Conservation (phyloP, 1,139 yeast species). For the Sugiyamaella neomexicana region DNA sequence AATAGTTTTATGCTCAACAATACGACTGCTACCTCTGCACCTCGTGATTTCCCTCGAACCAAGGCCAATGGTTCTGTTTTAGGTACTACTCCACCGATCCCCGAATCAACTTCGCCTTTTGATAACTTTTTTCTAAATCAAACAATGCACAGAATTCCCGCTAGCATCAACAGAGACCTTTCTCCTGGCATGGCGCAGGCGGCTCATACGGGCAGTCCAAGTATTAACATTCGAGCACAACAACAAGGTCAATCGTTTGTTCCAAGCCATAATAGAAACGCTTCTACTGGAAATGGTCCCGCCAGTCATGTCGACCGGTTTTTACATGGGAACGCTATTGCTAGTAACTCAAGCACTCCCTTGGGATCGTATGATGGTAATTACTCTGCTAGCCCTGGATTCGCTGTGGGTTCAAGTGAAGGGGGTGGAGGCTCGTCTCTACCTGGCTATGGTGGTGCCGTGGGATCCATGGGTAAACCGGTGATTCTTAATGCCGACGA, state of each 20-base stretch:
- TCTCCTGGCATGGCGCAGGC: too few relatives aligned
- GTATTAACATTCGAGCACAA: background rate
- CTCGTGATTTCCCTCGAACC: slow-evolving; percentile 25
- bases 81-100: slow-evolving; percentile 35
- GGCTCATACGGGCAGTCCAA: too few relatives aligned
- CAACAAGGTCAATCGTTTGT: background rate
- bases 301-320: slow-evolving; percentile 21
- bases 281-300: slow-evolving; percentile 14
- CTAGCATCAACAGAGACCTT: too few relatives aligned
- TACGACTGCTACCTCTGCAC: slow-evolving; percentile 25
- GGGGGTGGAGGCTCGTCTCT: slow-evolving; percentile 15
- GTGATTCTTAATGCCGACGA: slow-evolving; percentile 23
- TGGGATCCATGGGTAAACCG: slow-evolving; percentile 11
- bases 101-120: slow-evolving; percentile 37
- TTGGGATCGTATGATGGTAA: slow-evolving; percentile 31
- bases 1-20: background rate
- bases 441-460: slow-evolving; percentile 4
- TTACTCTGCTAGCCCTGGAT: slow-evolving; percentile 20
- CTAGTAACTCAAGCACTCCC: slow-evolving; percentile 30
- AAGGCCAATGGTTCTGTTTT: slow-evolving; percentile 4
- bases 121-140: slow-evolving; percentile 34
- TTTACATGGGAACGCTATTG: slow-evolving; percentile 22
- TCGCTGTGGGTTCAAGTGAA: slow-evolving; percentile 16
- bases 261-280: slow-evolving; percentile 12
- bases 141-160: slow-evolving; percentile 1